These are phyloP conservation scores for Amanita inopinata DNA, from an alignment of 768 basidiomycete genomes.

Conservation along the genomic window DNA sequence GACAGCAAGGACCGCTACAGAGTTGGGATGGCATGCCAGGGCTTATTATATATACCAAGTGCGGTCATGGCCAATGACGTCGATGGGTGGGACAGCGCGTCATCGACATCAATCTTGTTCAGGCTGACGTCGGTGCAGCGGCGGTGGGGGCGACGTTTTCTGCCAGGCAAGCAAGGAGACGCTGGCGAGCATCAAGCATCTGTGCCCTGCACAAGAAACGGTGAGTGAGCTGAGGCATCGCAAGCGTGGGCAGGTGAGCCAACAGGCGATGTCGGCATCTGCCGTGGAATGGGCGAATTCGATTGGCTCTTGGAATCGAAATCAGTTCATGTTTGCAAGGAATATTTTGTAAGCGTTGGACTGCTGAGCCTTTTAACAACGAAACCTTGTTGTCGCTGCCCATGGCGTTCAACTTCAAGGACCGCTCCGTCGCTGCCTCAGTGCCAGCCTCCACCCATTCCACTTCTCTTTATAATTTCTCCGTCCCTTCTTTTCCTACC, in stretches of 20 bases:
- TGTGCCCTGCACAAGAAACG: too few relatives aligned
- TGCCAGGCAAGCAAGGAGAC: too few relatives aligned
- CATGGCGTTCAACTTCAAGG: constrained; percentile 26
- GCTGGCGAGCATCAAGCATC: too few relatives aligned
- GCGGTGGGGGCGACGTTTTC: too few relatives aligned
- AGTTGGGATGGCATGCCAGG: too few relatives aligned
- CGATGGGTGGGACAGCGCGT: too few relatives aligned
- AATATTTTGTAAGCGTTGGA: constrained; percentile 10
- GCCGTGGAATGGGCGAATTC: too few relatives aligned
- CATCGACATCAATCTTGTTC: too few relatives aligned
- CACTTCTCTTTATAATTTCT: constrained; percentile 33
- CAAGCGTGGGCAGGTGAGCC: too few relatives aligned
- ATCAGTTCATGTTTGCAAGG: constrained; percentile 25
- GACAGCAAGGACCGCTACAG: constrained; percentile 1
- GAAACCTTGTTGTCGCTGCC: constrained; percentile 18
- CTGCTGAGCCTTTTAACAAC: constrained; percentile 8
- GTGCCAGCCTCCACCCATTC: constrained; percentile 35
- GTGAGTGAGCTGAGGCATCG: too few relatives aligned
- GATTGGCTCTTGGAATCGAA: constrained; percentile 31
- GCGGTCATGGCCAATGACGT: constrained; percentile 22
- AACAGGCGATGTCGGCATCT: not conserved
- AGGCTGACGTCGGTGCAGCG: too few relatives aligned
- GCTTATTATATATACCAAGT: too few relatives aligned
- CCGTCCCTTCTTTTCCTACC: constrained; percentile 36
- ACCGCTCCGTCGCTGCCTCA: constrained; percentile 28